Evolutionary conservation across 352 stramenopile genomes (phyloP), one percentile per base, ranked within the genome.

Genomic region (Pythium aristosporum): DNA sequence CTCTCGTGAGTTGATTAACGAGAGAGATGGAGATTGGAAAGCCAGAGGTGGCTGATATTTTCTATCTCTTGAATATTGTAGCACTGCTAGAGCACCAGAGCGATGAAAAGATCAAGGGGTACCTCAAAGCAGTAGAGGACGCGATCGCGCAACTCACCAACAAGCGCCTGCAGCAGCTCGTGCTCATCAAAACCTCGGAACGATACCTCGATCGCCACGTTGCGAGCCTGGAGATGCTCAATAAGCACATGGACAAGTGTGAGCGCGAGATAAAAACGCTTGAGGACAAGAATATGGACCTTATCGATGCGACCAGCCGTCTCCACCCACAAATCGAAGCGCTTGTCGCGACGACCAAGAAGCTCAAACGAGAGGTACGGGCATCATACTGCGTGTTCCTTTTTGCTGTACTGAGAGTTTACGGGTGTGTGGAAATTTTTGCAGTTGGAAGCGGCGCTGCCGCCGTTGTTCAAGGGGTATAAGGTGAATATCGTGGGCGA

Each of bases 401-500:
- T 42, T 12, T 42, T 12, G 37, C 15, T 42, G 15, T 42, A 16
- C 37, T 42, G 3, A 42, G 10, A 16, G 37, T 42, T 42, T 3
- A 5, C 25, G 25, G 3, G 25, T 30, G 25, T 30, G 25, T 30
- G 25, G 5, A 30, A 42, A 42, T 11, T 16, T 3, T 43, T 46
- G 13, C 51, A 91, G 80, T 50, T 94, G 50, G 82, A 94, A 69
- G 65, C 49, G 37, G 73, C 72, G 12, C 51, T 94, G 51, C 81
- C 82, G 3, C 39, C 73, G 20, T 58, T 94, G 20, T 94, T 92
- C 60, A 89, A 89, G 67, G 85, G 85, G 8, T 84, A 88, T 73
- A 84, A 82, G 49, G 80, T 94, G 28, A 89, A 89, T 68, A 88
- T 94, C 59, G 72, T 91, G n/a, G 85, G 85, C 25, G 85, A 91